A percentile compares a stretch with the other conserved stretches of the same genome.
phyloP scores from a whole-genome alignment of 805 yeast genomes.

The Hanseniaspora thailandica region DNA sequence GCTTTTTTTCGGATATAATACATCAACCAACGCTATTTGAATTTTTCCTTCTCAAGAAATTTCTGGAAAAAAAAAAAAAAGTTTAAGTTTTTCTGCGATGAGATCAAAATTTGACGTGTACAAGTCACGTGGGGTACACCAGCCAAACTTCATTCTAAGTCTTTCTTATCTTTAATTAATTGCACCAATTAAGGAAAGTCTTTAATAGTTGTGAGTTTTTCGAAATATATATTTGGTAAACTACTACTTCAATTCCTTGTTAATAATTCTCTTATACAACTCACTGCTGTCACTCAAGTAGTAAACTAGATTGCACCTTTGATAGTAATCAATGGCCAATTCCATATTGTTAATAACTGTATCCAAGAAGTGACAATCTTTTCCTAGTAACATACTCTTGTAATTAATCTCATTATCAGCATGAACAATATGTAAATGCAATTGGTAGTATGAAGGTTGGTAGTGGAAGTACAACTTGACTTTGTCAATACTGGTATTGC shows the following conservation, averaged over 20 bases:
- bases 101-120: too few species aligned
- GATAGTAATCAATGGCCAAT: conserved; percentile 30
- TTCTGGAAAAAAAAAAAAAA: neutral
- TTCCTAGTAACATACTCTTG: conserved; percentile 59
- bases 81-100: too few species aligned
- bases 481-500: conserved; percentile 39
- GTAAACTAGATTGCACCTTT: conserved; percentile 10
- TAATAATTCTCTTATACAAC: neutral
- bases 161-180: too few species aligned
- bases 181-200: too few species aligned
- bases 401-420: conserved; percentile 57
- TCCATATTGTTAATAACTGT: conserved; percentile 66
- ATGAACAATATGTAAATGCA: conserved; percentile 84
- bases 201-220: too few species aligned
- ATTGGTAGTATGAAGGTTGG: conserved; percentile 92
- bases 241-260: neutral
- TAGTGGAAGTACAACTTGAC: conserved; percentile 77
- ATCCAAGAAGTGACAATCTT: conserved; percentile 60
- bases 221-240: too few species aligned
- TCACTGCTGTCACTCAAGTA: conserved; percentile 5
- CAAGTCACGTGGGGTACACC: too few species aligned
- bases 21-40: neutral
- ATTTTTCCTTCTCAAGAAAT: too few species aligned
- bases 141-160: too few species aligned
- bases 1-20: neutral